Conservation (phyloP, 345 rosid genomes). For the Gossypium rotundifolium region DNA sequence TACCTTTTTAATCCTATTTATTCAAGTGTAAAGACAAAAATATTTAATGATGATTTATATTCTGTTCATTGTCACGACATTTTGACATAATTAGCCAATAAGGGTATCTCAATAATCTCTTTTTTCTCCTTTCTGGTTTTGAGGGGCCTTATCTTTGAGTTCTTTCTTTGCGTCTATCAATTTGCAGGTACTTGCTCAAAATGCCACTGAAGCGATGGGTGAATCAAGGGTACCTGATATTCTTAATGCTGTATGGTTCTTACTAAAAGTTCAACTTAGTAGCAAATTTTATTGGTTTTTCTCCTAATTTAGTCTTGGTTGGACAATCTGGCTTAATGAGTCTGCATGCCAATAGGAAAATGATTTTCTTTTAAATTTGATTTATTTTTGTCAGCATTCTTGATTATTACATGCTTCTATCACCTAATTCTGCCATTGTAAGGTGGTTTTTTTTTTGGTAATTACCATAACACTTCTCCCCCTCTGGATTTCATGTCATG, state of each 20-base stretch:
- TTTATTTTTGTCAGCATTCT: neutral
- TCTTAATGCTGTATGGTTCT: conserved; percentile 37
- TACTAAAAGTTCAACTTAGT: neutral
- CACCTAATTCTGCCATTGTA: neutral
- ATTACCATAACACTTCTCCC: too few species aligned
- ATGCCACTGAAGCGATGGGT: conserved; percentile 67
- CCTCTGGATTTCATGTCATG: neutral
- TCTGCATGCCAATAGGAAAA: neutral
- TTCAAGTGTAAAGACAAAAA: neutral
- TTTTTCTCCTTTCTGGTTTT: neutral
- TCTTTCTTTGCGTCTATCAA: neutral
- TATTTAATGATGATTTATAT: neutral
- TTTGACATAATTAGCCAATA: neutral
- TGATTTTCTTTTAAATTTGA: neutral
- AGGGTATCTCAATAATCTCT: neutral
- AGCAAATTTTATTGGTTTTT: neutral
- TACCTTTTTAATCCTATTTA: conserved; percentile 8
- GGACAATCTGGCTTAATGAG: neutral
- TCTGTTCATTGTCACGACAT: neutral
- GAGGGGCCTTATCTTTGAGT: neutral
- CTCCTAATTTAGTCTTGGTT: neutral
- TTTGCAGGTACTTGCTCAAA: conserved; percentile 48
- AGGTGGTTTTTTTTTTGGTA: too few species aligned
- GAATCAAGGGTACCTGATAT: conserved; percentile 66
- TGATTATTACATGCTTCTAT: neutral